A percentile compares a stretch with the other conserved stretches of the same genome.
phyloP scores from a whole-genome alignment of 352 stramenopile species.

The Pythium insidiosum region DNA sequence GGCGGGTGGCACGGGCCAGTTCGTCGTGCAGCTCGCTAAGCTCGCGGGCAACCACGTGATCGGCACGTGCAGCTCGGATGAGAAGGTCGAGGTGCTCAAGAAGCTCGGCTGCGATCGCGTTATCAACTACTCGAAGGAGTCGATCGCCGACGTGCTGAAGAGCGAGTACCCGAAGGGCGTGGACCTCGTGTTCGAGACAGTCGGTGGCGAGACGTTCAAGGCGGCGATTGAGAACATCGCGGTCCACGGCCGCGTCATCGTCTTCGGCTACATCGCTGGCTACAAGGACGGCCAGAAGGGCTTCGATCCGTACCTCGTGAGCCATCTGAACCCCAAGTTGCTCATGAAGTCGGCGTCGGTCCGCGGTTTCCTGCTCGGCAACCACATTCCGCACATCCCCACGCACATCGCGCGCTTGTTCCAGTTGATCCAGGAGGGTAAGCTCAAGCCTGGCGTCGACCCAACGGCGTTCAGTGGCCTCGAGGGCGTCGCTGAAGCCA shows the following conservation, averaged over 20 bases:
- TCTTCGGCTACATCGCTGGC: constrained; percentile 47
- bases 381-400: constrained; percentile 23
- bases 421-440: constrained; percentile 33
- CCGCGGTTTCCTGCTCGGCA: constrained; percentile 30
- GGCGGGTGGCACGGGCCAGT: constrained; percentile 74
- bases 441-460: constrained; percentile 47
- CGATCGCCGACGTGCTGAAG: constrained; percentile 43
- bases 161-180: constrained; percentile 61
- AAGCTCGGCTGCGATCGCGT: constrained; percentile 61
- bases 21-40: constrained; percentile 81
- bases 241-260: constrained; percentile 43
- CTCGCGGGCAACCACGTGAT: constrained; percentile 76
- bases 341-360: constrained; percentile 29
- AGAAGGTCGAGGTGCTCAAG: constrained; percentile 79
- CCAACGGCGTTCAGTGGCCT: constrained; percentile 43
- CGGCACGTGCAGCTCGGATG: constrained; percentile 70
- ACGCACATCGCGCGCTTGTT: constrained; percentile 40
- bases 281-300: constrained; percentile 26
- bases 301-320: constrained; percentile 11
- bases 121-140: constrained; percentile 84
- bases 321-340: constrained; percentile 8
- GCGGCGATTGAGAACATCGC: constrained; percentile 49
- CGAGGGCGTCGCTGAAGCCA: constrained; percentile 43
- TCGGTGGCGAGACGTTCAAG: constrained; percentile 47
- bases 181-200: constrained; percentile 59